Percentiles rank a stretch among this genome's conserved stretches.
Evolutionary conservation across 768 basidiomycete species (phyloP).

Genomic region (Boletus vermiculosoides): DNA sequence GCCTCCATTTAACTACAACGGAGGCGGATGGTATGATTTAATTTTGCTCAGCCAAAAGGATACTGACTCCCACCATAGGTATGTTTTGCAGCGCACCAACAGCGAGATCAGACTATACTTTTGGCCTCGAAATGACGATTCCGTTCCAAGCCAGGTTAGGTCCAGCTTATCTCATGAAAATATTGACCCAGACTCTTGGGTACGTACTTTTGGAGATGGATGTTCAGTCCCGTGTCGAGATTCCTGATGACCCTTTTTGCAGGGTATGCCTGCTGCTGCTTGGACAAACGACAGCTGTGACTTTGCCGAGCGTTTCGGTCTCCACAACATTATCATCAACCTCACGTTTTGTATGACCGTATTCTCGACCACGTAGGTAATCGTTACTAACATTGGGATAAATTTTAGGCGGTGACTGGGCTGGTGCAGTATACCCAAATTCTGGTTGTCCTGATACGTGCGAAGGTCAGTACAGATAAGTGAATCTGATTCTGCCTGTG

Average conservation of each 20-base stretch:
- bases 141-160: conserved; percentile 27
- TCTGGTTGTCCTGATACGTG: conserved; percentile 58
- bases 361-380: background rate
- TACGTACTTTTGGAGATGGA: conserved; percentile 9
- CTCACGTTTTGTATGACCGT: conserved; percentile 59
- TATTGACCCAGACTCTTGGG: conserved; percentile 33
- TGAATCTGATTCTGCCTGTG: background rate
- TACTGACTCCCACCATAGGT: conserved; percentile 31
- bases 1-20: conserved; percentile 28
- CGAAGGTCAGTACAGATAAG: conserved; percentile 39
- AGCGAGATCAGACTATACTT: conserved; percentile 42
- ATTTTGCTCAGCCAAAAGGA: background rate
- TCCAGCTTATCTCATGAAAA: conserved; percentile 11
- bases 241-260: background rate
- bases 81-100: conserved; percentile 39
- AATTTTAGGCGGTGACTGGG: conserved; percentile 55
- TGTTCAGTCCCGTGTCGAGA: background rate
- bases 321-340: conserved; percentile 38
- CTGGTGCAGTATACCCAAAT: conserved; percentile 43
- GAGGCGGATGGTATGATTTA: conserved; percentile 39
- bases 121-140: conserved; percentile 36
- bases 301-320: conserved; percentile 35
- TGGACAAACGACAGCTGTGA: conserved; percentile 38
- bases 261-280: conserved; percentile 35
- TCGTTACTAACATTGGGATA: background rate